Conservation (phyloP, 2,329 filamentous ascomycete genomes). For the Phialocephala subalpina region DNA sequence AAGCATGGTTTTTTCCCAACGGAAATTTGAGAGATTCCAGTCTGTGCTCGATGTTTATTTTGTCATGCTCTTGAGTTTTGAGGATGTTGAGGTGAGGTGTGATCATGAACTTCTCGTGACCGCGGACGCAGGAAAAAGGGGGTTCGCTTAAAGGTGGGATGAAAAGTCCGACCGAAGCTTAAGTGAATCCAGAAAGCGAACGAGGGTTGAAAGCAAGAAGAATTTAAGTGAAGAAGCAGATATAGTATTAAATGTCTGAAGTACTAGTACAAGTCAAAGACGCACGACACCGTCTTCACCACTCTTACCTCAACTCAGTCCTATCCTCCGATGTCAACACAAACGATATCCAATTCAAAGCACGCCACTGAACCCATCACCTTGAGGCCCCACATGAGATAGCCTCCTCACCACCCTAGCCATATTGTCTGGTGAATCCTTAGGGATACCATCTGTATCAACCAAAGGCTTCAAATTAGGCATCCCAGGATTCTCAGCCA, state of each 20-base stretch:
- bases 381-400: too few species aligned
- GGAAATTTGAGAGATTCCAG: not conserved
- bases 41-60: not conserved
- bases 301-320: too few species aligned
- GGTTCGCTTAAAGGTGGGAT: constrained; percentile 2
- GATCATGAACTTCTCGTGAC: not conserved
- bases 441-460: not conserved
- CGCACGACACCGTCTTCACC: not conserved
- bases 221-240: not conserved
- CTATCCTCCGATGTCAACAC: too few species aligned
- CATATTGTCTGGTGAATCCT: not conserved
- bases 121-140: not conserved
- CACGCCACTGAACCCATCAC: not conserved
- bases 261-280: not conserved
- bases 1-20: not conserved
- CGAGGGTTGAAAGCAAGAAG: not conserved
- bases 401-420: not conserved
- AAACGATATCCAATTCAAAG: not conserved
- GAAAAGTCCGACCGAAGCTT: not conserved
- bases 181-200: too few species aligned
- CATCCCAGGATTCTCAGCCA: not conserved
- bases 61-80: not conserved
- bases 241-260: not conserved
- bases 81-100: not conserved
- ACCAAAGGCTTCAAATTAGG: not conserved